phyloP scores from a whole-genome alignment of 2,329 filamentous ascomycete species.

The Fusarium transvaalense region DNA sequence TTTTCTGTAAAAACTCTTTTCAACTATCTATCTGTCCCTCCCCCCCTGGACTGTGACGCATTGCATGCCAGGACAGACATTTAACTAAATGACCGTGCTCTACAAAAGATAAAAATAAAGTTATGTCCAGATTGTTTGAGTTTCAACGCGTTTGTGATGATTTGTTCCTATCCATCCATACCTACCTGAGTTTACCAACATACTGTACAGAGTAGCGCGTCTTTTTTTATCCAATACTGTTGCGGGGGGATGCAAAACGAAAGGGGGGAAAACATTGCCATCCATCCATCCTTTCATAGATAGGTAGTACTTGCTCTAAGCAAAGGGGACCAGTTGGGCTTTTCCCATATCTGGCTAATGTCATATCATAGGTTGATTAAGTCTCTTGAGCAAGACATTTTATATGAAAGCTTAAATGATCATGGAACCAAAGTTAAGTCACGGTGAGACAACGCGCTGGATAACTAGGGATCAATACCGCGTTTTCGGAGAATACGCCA shows the following conservation, averaged over 20 bases:
- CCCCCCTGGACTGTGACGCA: conserved; percentile 3
- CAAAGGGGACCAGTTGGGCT: conserved; percentile 39
- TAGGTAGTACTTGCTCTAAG: not conserved
- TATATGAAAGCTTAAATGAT: conserved; percentile 29
- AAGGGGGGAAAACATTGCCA: conserved; percentile 25
- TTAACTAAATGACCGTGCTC: not conserved
- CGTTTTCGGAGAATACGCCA: conserved; percentile 16
- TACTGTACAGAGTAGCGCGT: conserved; percentile 40
- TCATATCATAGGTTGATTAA: not conserved
- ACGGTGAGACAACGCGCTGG: conserved; percentile 25
- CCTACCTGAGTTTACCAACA: not conserved
- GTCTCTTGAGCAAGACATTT: conserved; percentile 22
- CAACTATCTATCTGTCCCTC: not conserved
- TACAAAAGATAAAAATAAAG: conserved; percentile 19
- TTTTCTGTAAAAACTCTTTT: conserved; percentile 5
- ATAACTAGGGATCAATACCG: conserved; percentile 10
- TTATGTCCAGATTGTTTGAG: conserved; percentile 14
- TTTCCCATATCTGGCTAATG: conserved; percentile 31
- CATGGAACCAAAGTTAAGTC: conserved; percentile 17
- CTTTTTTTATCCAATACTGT: conserved; percentile 29
- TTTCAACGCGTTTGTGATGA: conserved; percentile 30
- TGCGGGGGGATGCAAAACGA: conserved; percentile 42
- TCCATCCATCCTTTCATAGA: not conserved
- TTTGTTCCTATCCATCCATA: conserved; percentile 4
- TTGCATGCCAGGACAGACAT: not conserved